These are phyloP conservation scores for Diversispora eburnea DNA, from an alignment of 192 early-diverging fungal species.

Conservation along the genomic window DNA sequence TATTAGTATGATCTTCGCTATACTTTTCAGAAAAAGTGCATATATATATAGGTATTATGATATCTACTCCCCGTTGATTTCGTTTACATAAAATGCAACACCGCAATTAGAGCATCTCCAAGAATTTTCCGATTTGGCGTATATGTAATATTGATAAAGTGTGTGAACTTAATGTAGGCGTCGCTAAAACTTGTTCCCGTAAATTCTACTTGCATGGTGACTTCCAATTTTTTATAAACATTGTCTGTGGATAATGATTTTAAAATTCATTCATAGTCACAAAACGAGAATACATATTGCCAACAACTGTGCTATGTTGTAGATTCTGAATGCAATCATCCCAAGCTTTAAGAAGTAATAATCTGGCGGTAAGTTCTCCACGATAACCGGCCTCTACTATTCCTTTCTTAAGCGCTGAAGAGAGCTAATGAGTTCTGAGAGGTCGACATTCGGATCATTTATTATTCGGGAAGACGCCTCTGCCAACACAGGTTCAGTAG, in stretches of 20 bases:
- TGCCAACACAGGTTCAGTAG: neutral
- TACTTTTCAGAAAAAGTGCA: neutral
- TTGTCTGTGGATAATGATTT: neutral
- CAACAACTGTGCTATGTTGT: neutral
- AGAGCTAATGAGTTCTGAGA: neutral
- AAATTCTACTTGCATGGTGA: neutral
- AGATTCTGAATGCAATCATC: neutral
- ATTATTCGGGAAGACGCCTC: no score
- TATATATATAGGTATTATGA: slow-evolving; percentile 16
- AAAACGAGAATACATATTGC: neutral
- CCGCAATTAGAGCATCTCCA: neutral
- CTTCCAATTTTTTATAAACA: neutral
- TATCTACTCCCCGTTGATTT: slow-evolving; percentile 8
- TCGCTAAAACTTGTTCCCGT: neutral
- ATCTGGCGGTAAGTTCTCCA: slow-evolving; percentile 3
- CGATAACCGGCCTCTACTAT: neutral
- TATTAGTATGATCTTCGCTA: slow-evolving; percentile 1
- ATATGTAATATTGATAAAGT: slow-evolving; percentile 14
- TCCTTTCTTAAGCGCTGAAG: neutral
- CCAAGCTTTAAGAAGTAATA: slow-evolving; percentile 7
- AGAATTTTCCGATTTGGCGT: neutral
- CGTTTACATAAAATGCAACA: slow-evolving; percentile 7
- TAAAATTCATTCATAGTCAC: slow-evolving; percentile 1
- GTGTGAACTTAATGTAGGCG: slow-evolving; percentile 8
- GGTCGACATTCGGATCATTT: no score